Base-by-base conservation (phyloP, 192 early-diverging fungal genomes). In the Kappamyces sp. region DNA sequence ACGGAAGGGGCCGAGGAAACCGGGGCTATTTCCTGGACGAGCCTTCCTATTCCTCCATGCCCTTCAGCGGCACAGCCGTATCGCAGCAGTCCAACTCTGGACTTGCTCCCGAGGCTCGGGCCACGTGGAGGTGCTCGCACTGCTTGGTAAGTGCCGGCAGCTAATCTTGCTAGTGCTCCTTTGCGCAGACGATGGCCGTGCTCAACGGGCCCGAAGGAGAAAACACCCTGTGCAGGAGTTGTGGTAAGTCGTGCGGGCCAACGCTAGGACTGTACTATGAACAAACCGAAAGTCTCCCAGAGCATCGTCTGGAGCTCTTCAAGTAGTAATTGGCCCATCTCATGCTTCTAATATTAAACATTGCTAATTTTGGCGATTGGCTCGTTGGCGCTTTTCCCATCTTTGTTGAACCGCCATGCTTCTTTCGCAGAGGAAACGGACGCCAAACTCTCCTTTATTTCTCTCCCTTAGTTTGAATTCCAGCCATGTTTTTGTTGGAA, bases 261-360 rank as follows among this genome's bases (percentile, higher is more conserved):
- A 12, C 13, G 52, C 10, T 35, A 54, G 52, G 52, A n/a, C 7
- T 13, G 5, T 35, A 54, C 41, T 54, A 54, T 54, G 52, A 54
- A 23, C 9, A 5, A 35, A 3, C 37, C 10, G 31, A 54, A n/a
- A 40, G 4, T 10, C 52, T 54, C 8, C 52, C 52, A 35, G 34
- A 13, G 10, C 52, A 54, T 23, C 6, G 52, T 12, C 52, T 35
- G 6, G 34, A 35, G 5, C 8, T 54, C 12, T 54, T 54, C 52
- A 54, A 54, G 36, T 51, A 23, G 23, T 23, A 23, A 23, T 23
- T 23, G 23, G 23, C 23, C 0, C 23, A 23, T 23, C 23, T 23
- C 23, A 23, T 23, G 23, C 23, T 23, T 23, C 0, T 23, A 23
- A 23, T 23, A 23, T 23, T 23, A 23, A 23, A 23, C 23, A 23